These are phyloP conservation scores for Colletotrichum coccodes DNA, from an alignment of 2,329 filamentous ascomycete species.

Conservation along the genomic window DNA sequence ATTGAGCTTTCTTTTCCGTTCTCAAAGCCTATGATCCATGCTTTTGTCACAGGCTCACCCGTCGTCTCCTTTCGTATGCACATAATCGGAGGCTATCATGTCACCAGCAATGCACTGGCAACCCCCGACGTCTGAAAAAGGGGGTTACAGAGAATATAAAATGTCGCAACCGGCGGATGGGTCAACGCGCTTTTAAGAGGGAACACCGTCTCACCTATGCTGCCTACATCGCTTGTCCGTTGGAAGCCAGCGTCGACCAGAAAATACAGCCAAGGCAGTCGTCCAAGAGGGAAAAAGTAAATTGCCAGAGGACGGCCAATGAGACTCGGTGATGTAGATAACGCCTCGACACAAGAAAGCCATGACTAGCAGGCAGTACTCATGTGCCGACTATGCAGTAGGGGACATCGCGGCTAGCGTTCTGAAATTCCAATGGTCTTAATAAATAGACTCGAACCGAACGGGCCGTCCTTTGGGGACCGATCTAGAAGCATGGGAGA, in stretches of 20 bases:
- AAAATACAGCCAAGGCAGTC: neutral
- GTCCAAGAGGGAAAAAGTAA: neutral
- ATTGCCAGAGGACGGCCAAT: neutral
- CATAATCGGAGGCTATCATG: neutral
- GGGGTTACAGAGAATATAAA: neutral
- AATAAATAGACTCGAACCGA: neutral
- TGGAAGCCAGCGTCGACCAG: neutral
- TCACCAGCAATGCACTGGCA: neutral
- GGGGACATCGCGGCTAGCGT: neutral
- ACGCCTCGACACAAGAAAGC: neutral
- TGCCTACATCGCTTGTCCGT: neutral
- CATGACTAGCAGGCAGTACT: neutral
- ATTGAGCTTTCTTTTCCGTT: constrained; percentile 9
- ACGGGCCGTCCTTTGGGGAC: constrained; percentile 3
- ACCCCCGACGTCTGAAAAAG: neutral
- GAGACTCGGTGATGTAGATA: neutral
- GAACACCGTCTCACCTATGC: neutral
- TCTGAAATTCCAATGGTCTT: neutral
- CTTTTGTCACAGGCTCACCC: constrained; percentile 4
- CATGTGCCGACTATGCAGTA: neutral
- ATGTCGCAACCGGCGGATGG: neutral
- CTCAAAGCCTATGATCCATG: neutral
- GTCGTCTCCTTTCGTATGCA: neutral
- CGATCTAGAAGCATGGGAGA: neutral
- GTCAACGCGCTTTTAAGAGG: neutral